These are phyloP conservation scores for Umbilicus rupestris DNA, from an alignment of 164 flowering plant species.

Conservation along the genomic window DNA sequence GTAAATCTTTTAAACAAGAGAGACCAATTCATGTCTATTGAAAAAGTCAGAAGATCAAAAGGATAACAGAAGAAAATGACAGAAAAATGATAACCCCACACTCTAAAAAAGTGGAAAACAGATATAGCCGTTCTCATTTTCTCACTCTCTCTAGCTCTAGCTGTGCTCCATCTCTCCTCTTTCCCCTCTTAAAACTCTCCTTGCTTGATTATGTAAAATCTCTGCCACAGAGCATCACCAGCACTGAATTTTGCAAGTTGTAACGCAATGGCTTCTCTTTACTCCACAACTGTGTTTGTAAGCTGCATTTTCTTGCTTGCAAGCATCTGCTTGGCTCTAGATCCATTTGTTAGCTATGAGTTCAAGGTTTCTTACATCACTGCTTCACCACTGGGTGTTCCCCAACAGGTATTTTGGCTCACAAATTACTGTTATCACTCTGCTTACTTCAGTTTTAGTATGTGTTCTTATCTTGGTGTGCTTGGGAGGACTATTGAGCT, in stretches of 20 bases:
- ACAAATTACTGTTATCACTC: constrained; percentile 19
- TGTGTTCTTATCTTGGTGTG: neutral
- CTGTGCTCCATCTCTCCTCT: neutral
- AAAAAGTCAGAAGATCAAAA: too few relatives aligned
- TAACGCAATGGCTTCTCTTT: constrained; percentile 29
- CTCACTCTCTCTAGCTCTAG: constrained; percentile 12
- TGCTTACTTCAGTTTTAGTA: constrained; percentile 23
- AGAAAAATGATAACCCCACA: neutral
- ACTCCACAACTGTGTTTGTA: constrained; percentile 17
- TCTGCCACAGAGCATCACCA: neutral
- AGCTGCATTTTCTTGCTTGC: constrained; percentile 30
- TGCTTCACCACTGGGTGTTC: constrained; percentile 70
- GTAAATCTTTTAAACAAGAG: too few relatives aligned
- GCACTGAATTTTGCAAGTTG: too few relatives aligned
- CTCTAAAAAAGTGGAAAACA: too few relatives aligned
- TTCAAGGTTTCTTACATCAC: constrained; percentile 67
- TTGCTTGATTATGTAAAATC: constrained; percentile 25
- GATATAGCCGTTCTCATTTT: too few relatives aligned
- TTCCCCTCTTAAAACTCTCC: constrained; percentile 4
- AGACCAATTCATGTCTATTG: too few relatives aligned
- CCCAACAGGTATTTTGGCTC: constrained; percentile 46
- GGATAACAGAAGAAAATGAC: too few relatives aligned
- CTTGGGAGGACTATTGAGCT: neutral
- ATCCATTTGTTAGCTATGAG: constrained; percentile 34
- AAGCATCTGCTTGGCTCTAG: constrained; percentile 35